These are phyloP conservation scores for Ustilago bromivora DNA, from an alignment of 1,284 basidiomycete species.

Conservation along the genomic window DNA sequence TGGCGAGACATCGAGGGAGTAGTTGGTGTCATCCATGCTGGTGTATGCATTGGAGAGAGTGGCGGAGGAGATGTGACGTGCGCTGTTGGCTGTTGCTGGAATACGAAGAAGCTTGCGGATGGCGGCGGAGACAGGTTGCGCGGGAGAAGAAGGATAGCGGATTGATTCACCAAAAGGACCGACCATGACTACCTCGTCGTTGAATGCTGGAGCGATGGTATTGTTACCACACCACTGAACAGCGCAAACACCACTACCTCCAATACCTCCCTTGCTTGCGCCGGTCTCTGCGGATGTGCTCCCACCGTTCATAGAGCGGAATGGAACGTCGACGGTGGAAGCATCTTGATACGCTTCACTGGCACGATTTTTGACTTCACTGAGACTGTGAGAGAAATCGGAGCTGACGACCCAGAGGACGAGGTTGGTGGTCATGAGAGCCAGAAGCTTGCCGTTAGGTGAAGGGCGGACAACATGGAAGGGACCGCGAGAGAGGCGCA, in stretches of 20 bases:
- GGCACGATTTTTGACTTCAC: conserved; percentile 76
- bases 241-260: conserved; percentile 53
- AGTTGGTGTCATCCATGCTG: too few species aligned
- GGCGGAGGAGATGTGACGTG: too few species aligned
- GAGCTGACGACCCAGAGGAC: conserved; percentile 90
- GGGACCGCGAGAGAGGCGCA: conserved; percentile 84
- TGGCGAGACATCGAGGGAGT: too few species aligned
- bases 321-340: conserved; percentile 32
- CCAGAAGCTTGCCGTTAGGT: conserved; percentile 92
- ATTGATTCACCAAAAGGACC: conserved; percentile 91
- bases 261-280: conserved; percentile 46
- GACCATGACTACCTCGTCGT: conserved; percentile 82
- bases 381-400: conserved; percentile 88
- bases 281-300: neutral
- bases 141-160: conserved; percentile 86
- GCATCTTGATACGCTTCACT: conserved; percentile 54
- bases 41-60: too few species aligned
- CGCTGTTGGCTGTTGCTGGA: too few species aligned
- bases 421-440: conserved; percentile 80
- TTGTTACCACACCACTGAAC: conserved; percentile 97
- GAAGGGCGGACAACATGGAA: conserved; percentile 88
- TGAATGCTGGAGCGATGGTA: conserved; percentile 88
- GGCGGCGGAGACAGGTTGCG: too few species aligned
- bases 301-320: conserved; percentile 16
- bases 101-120: too few species aligned